Percentiles rank a stretch among this genome's conserved stretches.
Evolutionary conservation across 768 basidiomycete genomes (phyloP).

Genomic region (Naganishia onofrii): DNA sequence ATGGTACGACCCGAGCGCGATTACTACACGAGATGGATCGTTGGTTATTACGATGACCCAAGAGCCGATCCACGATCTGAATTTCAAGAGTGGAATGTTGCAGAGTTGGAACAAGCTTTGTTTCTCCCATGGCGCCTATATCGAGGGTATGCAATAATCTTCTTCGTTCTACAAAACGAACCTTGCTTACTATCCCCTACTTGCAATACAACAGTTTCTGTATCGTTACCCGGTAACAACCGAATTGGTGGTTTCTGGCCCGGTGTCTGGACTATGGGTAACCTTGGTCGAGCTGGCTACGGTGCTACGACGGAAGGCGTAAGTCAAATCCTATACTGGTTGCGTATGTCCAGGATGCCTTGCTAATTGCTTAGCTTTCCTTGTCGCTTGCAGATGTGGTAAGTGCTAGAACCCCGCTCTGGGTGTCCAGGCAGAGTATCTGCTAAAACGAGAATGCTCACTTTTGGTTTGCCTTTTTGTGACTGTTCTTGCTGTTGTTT

Average conservation of each 20-base stretch:
- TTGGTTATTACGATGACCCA: constrained; percentile 77
- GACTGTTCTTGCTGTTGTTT: background rate
- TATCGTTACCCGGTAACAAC: constrained; percentile 48
- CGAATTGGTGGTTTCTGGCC: constrained; percentile 63
- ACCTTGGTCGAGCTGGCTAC: constrained; percentile 47
- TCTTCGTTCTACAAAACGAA: background rate
- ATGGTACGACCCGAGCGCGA: constrained; percentile 75
- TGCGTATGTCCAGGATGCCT: background rate
- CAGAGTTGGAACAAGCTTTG: constrained; percentile 93
- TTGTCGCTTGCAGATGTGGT: constrained; percentile 1
- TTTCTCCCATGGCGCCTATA: constrained; percentile 73
- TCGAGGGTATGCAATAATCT: constrained; percentile 57
- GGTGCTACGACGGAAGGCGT: constrained; percentile 30
- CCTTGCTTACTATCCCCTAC: background rate
- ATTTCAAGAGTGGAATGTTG: constrained; percentile 64
- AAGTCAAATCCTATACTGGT: background rate
- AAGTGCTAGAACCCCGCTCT: background rate
- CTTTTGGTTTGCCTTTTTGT: background rate
- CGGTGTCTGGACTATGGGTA: constrained; percentile 78
- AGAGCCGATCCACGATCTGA: constrained; percentile 69
- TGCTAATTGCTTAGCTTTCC: background rate
- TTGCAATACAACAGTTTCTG: constrained; percentile 35
- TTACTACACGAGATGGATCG: constrained; percentile 67
- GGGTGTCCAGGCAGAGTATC: background rate
- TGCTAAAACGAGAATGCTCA: background rate